Percentiles rank a stretch among this genome's conserved stretches.
phyloP scores from a whole-genome alignment of 2,329 filamentous ascomycete genomes.

The Pyrenophora seminiperda region DNA sequence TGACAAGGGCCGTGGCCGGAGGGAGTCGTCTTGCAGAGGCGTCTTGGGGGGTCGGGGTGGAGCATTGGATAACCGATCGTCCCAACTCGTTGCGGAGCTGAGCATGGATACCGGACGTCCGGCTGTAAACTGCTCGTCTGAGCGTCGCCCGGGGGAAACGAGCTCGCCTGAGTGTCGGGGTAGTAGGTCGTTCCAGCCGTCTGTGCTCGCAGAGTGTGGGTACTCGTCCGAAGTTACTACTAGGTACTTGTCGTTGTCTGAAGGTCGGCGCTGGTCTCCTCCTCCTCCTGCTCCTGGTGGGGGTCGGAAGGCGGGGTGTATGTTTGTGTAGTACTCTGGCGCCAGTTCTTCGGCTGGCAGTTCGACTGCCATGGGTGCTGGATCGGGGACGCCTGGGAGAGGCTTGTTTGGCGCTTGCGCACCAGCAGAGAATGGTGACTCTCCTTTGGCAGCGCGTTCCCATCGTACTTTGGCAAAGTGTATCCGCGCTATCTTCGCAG shows the following conservation, averaged over 20 bases:
- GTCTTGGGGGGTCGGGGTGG: conserved; percentile 51
- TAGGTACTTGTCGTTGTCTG: conserved; percentile 58
- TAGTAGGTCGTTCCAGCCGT: conserved; percentile 47
- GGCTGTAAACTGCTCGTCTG: conserved; percentile 38
- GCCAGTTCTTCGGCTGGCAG: conserved; percentile 62
- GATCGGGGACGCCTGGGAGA: conserved; percentile 46
- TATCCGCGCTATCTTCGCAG: conserved; percentile 82
- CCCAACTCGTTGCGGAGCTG: conserved; percentile 38
- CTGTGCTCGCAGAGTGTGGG: conserved; percentile 48
- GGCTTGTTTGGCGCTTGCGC: conserved; percentile 42
- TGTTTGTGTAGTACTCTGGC: conserved; percentile 40
- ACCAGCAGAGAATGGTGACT: conserved; percentile 29
- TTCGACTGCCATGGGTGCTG: conserved; percentile 59
- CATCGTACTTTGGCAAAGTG: conserved; percentile 74
- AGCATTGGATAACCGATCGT: conserved; percentile 30
- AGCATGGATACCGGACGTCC: conserved; percentile 29
- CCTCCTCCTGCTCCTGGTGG: too few species aligned
- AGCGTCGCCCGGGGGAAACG: conserved; percentile 56
- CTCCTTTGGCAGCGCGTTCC: conserved; percentile 54
- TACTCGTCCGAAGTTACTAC: conserved; percentile 63
- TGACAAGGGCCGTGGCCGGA: conserved; percentile 18
- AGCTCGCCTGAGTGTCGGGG: conserved; percentile 64
- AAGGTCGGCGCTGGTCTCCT: conserved; percentile 23
- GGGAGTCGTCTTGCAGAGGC: conserved; percentile 41
- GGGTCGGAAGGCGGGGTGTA: conserved; percentile 32